These are phyloP conservation scores for Coemansia nantahalensis DNA, from an alignment of 192 early-diverging fungal species.

Conservation along the genomic window DNA sequence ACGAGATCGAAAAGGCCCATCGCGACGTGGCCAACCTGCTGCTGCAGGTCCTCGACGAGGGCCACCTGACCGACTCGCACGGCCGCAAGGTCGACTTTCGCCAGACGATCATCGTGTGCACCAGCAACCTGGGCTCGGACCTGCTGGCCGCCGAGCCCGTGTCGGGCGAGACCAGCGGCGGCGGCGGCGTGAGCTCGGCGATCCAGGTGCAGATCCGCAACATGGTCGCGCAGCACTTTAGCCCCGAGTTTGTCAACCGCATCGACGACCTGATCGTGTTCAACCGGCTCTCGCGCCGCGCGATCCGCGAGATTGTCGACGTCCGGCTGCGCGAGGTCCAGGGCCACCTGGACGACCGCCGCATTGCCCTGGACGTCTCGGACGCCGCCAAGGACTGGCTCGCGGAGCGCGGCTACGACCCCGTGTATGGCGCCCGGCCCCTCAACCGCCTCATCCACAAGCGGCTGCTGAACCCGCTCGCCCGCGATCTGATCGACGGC, in stretches of 20 bases:
- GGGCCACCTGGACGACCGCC: conserved; percentile 57
- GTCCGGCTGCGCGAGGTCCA: conserved; percentile 67
- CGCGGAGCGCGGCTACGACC: conserved; percentile 64
- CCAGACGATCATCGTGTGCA: conserved; percentile 82
- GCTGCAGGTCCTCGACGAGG: conserved; percentile 88
- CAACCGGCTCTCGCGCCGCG: conserved; percentile 64
- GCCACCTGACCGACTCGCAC: conserved; percentile 73
- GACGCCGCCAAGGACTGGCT: conserved; percentile 62
- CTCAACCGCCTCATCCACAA: conserved; percentile 68
- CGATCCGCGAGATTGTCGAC: conserved; percentile 75
- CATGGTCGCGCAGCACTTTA: conserved; percentile 70
- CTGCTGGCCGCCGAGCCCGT: conserved; percentile 57
- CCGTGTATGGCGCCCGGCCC: conserved; percentile 66
- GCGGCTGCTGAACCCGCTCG: conserved; percentile 55
- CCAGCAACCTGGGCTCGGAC: conserved; percentile 74
- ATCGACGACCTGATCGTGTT: conserved; percentile 81
- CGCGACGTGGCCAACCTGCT: conserved; percentile 90
- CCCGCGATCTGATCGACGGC: conserved; percentile 63
- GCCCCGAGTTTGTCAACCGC: conserved; percentile 78
- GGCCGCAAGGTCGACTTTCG: conserved; percentile 75
- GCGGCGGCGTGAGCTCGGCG: conserved; percentile 44
- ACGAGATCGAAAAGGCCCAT: conserved; percentile 84
- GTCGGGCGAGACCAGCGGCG: conserved; percentile 33
- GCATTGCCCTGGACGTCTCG: conserved; percentile 57
- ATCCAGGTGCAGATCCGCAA: conserved; percentile 64